Evolutionary conservation across 768 basidiomycete genomes (phyloP), one percentile per base, ranked within the genome.

Genomic region (Phylloporus arenicola): DNA sequence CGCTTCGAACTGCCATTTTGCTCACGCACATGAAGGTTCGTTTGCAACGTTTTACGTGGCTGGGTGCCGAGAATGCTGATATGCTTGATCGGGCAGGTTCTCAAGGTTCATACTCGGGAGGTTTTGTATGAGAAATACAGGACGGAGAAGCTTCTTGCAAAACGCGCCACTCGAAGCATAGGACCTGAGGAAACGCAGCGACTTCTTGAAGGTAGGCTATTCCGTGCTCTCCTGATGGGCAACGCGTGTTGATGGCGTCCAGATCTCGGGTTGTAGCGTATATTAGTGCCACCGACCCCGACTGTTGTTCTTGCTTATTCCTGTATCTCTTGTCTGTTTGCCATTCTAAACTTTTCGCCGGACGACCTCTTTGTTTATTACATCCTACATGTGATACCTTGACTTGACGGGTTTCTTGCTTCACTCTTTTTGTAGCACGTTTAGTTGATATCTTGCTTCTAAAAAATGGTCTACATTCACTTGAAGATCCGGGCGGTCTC

Each of bases 71-170:
- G 41, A 54, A 47, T 50, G n/a, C 34, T 6, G 19, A 55, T 48
- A 46, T 54, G 30, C 30, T 31, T 31, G 13, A 31, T 31, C 13
- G 30, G 50, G 20, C 63, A 92, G 89, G 75, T 86, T 60, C 75
- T 95, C 53, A 92, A 90, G 71, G 80, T 74, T 40, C 83, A 82
- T 51, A 94, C 92, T 29, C 84, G 84, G 59, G 89, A 95, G 65
- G 88, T 92, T 50, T 70, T 94, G 68, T 97, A 97, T 67, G 94
- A 97, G 74, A 85, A 84, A 60, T 97, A 86, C 69, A 77, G 94
- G 62, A 93, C 90, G 1, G 91, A 92, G 73, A 92, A 92, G 69
- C 79, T 93, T 49, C 80, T 93, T 17, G 89, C 88, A 40, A 79
- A 88, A 56, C 85, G 91, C 55, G 90, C 87, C 19, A 92, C 90